These are phyloP conservation scores for Sarcomyxa edulis DNA, from an alignment of 768 basidiomycete genomes.

Conservation along the genomic window DNA sequence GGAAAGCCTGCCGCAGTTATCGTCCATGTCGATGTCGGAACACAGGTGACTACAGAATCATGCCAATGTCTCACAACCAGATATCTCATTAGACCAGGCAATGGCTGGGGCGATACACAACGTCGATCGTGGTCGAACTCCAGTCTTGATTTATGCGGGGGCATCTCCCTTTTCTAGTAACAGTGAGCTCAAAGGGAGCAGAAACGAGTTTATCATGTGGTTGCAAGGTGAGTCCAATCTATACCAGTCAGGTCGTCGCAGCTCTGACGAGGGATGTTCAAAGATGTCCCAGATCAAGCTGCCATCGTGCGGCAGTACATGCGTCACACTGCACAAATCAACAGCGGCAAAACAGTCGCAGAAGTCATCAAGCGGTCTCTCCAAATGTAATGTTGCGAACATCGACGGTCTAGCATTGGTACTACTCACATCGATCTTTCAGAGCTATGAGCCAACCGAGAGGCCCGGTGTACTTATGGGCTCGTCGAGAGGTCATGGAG, in stretches of 20 bases:
- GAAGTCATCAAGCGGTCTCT: slow-evolving; percentile 51
- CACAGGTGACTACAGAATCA: slow-evolving; percentile 41
- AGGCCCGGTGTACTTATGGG: slow-evolving; percentile 74
- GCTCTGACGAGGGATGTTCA: not conserved
- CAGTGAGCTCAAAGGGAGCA: slow-evolving; percentile 53
- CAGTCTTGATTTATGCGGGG: slow-evolving; percentile 70
- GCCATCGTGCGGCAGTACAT: slow-evolving; percentile 73
- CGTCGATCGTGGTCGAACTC: slow-evolving; percentile 53
- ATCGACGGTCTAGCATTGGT: not conserved
- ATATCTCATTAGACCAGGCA: slow-evolving; percentile 46
- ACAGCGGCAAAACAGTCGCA: slow-evolving; percentile 46
- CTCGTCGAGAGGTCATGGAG: slow-evolving; percentile 65
- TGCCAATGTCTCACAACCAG: too few relatives aligned
- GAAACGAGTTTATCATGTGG: slow-evolving; percentile 77
- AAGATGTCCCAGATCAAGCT: slow-evolving; percentile 69
- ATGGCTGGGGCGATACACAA: slow-evolving; percentile 72
- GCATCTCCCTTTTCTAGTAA: slow-evolving; percentile 55
- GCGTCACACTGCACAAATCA: slow-evolving; percentile 58
- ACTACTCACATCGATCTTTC: not conserved
- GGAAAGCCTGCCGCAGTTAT: slow-evolving; percentile 68
- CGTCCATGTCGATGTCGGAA: slow-evolving; percentile 70
- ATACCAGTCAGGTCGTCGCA: too few relatives aligned
- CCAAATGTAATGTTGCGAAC: slow-evolving; percentile 46
- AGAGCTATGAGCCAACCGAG: slow-evolving; percentile 68
- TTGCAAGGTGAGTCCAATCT: slow-evolving; percentile 43